Evolutionary conservation across 2,329 filamentous ascomycete species (phyloP), one percentile per base, ranked within the genome.

Genomic region (Rhynchosporium graminicola): DNA sequence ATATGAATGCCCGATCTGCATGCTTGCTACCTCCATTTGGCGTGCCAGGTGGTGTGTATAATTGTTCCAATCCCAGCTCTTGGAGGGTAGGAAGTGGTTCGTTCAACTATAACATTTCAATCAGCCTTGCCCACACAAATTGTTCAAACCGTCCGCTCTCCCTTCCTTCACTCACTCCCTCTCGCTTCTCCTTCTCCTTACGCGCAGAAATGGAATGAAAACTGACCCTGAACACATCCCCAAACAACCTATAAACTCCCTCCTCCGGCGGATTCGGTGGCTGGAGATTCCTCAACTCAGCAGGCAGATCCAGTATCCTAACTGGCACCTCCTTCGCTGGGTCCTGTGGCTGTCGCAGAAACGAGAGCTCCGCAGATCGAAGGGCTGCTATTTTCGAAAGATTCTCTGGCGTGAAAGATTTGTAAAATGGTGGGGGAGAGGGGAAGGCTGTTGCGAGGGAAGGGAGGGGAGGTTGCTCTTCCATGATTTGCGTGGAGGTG

Each of bases 361-460:
- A 42, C 3, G 63, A 64, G 10, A 46, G 20, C 52, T 73, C 72
- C 13, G 71, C 71, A 3, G 72, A 66, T 47, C 76, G 82, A 59
- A 83, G 73, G 45, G 81, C 72, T 61, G 81, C 76, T 29, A 90
- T 77, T 54, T 85, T 85, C 13, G 84, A 77, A 58, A 91, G 72
- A 72, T 94, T 96, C 33, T 89, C 85, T 3, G 86, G 76, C 0
- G 91, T 97, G 77, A 98, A 98, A 74, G 90, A 83, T 69, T 89
- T 88, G 87, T 91, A 98, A 78, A 97, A 96, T 0, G 89, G 87
- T 31, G 95, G 95, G 31, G 95, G 95, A 58, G 89, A 86, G 29
- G 95, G 94, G 74, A 92, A 97, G 46, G 88, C 86, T 29, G 89
- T 86, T 31, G 86, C 82, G 70, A 83, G 76, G 52, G 80, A 78